phyloP scores from a whole-genome alignment of 768 basidiomycete genomes.

The Suillus weaverae region DNA sequence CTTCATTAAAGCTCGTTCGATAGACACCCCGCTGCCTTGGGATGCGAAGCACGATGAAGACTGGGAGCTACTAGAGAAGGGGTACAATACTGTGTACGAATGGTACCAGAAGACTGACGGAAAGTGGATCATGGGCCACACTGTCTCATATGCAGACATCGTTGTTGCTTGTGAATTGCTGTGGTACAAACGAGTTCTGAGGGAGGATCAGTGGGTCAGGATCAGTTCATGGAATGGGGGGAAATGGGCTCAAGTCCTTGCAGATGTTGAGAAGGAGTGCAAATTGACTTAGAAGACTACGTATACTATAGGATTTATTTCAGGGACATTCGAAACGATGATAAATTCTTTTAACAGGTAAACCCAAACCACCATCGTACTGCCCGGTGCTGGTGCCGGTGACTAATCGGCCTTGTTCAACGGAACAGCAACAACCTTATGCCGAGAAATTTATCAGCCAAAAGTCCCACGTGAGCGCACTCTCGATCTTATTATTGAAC shows the following conservation, averaged over 20 bases:
- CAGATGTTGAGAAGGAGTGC: conserved; percentile 28
- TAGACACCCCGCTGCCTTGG: conserved; percentile 33
- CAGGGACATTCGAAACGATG: neutral
- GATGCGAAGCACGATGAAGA: conserved; percentile 36
- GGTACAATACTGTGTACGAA: conserved; percentile 10
- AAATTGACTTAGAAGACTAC: conserved; percentile 11
- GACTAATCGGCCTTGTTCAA: neutral
- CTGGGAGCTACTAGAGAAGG: conserved; percentile 23
- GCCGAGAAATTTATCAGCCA: no score
- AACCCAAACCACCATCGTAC: neutral
- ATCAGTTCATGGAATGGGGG: conserved; percentile 27
- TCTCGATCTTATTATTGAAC: no score
- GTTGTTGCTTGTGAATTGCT: conserved; percentile 3
- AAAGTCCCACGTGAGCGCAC: no score
- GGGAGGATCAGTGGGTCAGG: conserved; percentile 27
- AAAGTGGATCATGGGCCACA: conserved; percentile 14
- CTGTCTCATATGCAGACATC: conserved; percentile 11
- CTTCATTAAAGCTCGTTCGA: conserved; percentile 39
- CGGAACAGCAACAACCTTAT: no score
- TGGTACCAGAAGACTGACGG: conserved; percentile 27
- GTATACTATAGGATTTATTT: neutral
- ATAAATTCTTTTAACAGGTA: neutral
- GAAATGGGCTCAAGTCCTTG: conserved; percentile 26
- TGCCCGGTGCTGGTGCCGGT: no score
- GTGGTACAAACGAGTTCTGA: conserved; percentile 23